Conservation (phyloP, 768 basidiomycete species). For the Podaxis rugospora region DNA sequence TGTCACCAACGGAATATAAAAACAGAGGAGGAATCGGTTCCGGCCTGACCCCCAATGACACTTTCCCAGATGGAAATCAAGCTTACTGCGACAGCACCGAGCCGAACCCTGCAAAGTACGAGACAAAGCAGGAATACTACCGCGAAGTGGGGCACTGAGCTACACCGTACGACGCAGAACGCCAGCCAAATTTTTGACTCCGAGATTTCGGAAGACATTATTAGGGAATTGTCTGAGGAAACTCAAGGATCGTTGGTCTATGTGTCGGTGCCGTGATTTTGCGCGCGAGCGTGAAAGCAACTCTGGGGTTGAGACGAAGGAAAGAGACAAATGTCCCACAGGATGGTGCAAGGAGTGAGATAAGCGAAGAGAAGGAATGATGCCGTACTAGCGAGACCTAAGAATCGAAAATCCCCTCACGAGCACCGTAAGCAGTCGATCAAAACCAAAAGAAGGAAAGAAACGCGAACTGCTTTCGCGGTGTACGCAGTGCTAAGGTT, state of each 20-base stretch:
- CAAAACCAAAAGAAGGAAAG: conserved; percentile 15
- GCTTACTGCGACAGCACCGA: conserved; percentile 40
- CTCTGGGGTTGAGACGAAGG: background rate
- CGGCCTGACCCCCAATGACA: background rate
- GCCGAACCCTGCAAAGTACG: conserved; percentile 33
- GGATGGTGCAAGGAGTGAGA: conserved; percentile 43
- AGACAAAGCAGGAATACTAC: conserved; percentile 44
- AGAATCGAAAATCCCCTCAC: background rate
- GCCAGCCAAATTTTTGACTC: conserved; percentile 35
- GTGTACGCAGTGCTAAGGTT: conserved; percentile 39
- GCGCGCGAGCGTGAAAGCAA: background rate
- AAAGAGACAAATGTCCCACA: conserved; percentile 26
- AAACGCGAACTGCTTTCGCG: conserved; percentile 35
- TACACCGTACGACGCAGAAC: conserved; percentile 35
- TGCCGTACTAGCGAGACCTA: conserved; percentile 36
- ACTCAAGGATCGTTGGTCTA: background rate
- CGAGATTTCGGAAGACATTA: conserved; percentile 39
- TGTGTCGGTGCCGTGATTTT: background rate
- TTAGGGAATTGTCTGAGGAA: conserved; percentile 37
- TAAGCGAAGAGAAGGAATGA: conserved; percentile 36
- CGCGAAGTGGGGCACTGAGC: conserved; percentile 27
- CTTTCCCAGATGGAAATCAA: background rate
- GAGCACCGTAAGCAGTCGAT: background rate
- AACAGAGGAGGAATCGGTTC: conserved; percentile 50
- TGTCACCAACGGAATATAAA: conserved; percentile 42